Evolutionary conservation across 1,284 basidiomycete genomes (phyloP).

Genomic region (Rhizoctonia solani): DNA sequence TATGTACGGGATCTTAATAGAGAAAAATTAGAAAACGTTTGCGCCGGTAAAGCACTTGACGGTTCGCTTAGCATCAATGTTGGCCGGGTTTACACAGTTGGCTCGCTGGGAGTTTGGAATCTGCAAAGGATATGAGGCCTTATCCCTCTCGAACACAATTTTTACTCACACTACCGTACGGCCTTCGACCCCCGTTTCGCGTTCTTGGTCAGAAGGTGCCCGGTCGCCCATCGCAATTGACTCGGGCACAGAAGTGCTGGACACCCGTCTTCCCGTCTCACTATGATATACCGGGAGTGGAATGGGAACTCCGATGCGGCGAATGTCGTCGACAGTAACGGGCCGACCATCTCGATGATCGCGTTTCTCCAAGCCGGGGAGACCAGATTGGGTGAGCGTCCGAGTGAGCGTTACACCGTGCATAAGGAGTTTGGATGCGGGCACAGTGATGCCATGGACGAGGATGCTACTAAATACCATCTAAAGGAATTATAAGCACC

Average conservation of each 20-base stretch:
- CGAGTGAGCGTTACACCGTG: conserved; percentile 17
- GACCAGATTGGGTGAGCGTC: conserved; percentile 2
- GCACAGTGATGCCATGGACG: conserved; percentile 25
- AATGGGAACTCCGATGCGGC: conserved; percentile 4
- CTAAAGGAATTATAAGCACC: neutral
- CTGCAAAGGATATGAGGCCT: no score
- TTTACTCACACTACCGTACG: no score
- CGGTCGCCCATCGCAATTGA: neutral
- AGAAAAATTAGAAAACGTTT: neutral
- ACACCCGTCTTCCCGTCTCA: neutral
- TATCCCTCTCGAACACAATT: no score
- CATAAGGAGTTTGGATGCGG: neutral
- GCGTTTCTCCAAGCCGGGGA: neutral
- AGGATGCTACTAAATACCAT: conserved; percentile 29
- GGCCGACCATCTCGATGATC: neutral
- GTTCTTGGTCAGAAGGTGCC: neutral
- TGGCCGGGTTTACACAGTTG: no score
- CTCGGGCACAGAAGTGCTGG: no score
- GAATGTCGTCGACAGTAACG: conserved; percentile 4
- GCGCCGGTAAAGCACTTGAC: no score
- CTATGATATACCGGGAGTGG: conserved; percentile 4
- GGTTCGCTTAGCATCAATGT: no score
- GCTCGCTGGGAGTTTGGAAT: no score
- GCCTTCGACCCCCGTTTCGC: neutral
- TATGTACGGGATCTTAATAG: neutral